phyloP scores from a whole-genome alignment of 768 basidiomycete species.

The Candolleomyces efflorescens region DNA sequence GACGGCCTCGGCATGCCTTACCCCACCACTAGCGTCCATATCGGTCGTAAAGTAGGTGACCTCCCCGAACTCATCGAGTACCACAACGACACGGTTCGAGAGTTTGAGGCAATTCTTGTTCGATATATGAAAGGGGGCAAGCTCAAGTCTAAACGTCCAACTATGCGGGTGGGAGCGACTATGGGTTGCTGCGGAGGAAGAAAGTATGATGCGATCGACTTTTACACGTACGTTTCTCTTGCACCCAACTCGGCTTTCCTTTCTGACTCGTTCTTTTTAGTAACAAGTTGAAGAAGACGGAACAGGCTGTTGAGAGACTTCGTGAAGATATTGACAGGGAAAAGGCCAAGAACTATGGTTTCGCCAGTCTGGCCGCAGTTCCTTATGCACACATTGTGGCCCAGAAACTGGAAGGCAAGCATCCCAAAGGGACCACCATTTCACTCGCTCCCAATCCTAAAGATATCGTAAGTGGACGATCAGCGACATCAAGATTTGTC shows the following conservation, averaged over 20 bases:
- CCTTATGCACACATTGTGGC: constrained; percentile 88
- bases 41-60: constrained; percentile 81
- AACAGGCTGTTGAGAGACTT: constrained; percentile 68
- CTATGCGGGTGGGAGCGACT: constrained; percentile 71
- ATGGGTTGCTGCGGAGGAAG: constrained; percentile 73
- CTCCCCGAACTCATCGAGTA: constrained; percentile 89
- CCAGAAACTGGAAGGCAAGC: constrained; percentile 60
- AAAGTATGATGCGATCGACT: constrained; percentile 90
- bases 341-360: constrained; percentile 87
- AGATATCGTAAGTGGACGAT: constrained; percentile 59
- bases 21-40: constrained; percentile 87
- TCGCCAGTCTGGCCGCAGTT: constrained; percentile 86
- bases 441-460: constrained; percentile 83
- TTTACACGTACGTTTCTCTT: constrained; percentile 66
- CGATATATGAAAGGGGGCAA: constrained; percentile 83
- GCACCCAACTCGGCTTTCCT: not conserved
- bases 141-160: constrained; percentile 78
- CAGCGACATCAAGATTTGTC: not conserved
- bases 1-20: constrained; percentile 75
- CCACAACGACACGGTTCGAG: constrained; percentile 91
- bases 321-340: constrained; percentile 67
- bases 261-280: constrained; percentile 22
- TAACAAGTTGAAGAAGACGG: constrained; percentile 58
- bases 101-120: constrained; percentile 86
- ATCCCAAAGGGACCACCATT: constrained; percentile 68